Base-by-base conservation (phyloP, 2,329 filamentous ascomycete species). In the Xylariales sp. region DNA sequence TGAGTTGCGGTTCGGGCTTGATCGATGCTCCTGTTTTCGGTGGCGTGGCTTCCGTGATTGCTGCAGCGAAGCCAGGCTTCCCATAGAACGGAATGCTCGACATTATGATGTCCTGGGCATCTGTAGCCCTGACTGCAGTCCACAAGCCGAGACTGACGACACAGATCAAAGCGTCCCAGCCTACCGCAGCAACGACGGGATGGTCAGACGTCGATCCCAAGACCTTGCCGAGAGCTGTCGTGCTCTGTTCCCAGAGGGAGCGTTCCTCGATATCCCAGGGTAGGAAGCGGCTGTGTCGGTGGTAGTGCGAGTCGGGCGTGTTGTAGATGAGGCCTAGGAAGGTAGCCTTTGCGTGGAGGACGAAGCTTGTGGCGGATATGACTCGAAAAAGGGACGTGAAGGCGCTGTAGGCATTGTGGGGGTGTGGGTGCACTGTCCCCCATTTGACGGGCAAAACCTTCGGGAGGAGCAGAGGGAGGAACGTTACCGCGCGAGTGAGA, bases 81-180 rank as follows among this genome's bases (percentile, higher is more conserved):
- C 46, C 46, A 38, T 56, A 59, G 33, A 59, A 55, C 2, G 65
- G 64, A 3, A 64, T 54, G 14, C 57, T 55, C 1, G 59, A 61
- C 14, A 51, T 51, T 10, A 80, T 53, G 48, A 82, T 73, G 8
- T 70, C 63, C n/a, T 62, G 58, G 0, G 71, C 64, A 48, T 77
- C 69, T 3, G 74, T 61, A 16, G 70, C 68, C 22, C 76, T 65
- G 1, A 73, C 65, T 29, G 74, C 74, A n/a, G 73, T 70, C 78
- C 78, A 82, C 2, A 73, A 43, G 1, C 76, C 69, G n/a, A 81
- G 56, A 42, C 70, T 74, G 11, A 76, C 44, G 2, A 66, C 64
- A 16, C 71, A 76, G 25, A 81, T 62, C 11, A 84, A 54, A 2
- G 79, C 78, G 56, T 84, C 80, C 58, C 71, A 73, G 5, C 72